Base-by-base conservation (phyloP, 768 basidiomycete genomes). In the Mycena galopus region DNA sequence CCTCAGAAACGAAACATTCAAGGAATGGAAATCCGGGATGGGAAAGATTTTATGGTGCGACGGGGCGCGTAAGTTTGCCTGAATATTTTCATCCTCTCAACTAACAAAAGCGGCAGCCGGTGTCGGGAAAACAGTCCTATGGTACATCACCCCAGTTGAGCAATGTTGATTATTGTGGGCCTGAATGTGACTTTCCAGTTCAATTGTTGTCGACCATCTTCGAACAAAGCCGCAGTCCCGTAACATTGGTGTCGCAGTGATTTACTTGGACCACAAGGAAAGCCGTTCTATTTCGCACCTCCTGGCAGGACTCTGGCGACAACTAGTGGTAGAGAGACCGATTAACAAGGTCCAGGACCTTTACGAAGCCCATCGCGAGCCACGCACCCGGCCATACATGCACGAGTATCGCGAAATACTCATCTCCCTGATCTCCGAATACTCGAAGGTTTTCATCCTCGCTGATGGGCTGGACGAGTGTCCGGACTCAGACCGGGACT, bases 121-220 rank as follows among this genome's bases (percentile, higher is more conserved):
- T 50, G 66, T 57, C n/a, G 66, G 66, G 32, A 67, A 67, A 30
- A 67, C 66, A 35, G 66, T 67, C 2, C 66, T 67, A 27, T 37
- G 19, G 66, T 67, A 37, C n/a, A 51, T 50, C 1, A 25, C 4
- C 19, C n/a, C 2, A 2, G 2, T 1, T 37, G 27, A 35, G 9
- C 10, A 9, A 9, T 12, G 5, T n/a, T n/a, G n/a, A n/a, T n/a
- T 30, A 21, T 47, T 44, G 27, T 59, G 37, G 44, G 11, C 2
- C 2, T 0, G 23, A 30, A 17, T 5, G 0, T 1, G 23, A 30
- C n/a, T n/a, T n/a, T 14, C 23, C 53, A 70, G 69, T 30, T 63
- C 69, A 30, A 53, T 56, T 12, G 21, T 70, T 17, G 55, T 64
- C 44, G 35, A 70, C 27, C 4, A 70, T 70, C 62, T 70, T 56